Percentiles rank a stretch among this genome's conserved stretches.
phyloP scores from a whole-genome alignment of 2,329 filamentous ascomycete genomes.

The Periconia macrospinosa region DNA sequence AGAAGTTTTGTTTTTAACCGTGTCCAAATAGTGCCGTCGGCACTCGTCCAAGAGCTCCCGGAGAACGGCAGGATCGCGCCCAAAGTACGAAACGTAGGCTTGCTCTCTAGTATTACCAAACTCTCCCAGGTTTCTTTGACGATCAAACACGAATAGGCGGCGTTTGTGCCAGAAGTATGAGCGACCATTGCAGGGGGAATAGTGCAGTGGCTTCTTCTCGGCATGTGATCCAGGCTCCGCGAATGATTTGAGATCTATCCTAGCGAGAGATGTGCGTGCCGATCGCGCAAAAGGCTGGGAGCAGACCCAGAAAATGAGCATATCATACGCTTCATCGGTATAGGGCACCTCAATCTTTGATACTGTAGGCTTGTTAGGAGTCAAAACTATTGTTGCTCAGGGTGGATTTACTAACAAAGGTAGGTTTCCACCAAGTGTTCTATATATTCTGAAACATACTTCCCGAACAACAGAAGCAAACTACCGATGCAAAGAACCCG shows the following conservation, averaged over 20 bases:
- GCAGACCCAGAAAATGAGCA: constrained; percentile 13
- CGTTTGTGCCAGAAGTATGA: constrained; percentile 13
- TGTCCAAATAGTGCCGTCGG: constrained; percentile 11
- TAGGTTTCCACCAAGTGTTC: constrained; percentile 11
- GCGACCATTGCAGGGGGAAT: constrained; percentile 14
- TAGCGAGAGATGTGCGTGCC: constrained; percentile 10
- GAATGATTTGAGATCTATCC: constrained; percentile 12
- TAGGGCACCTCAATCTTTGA: constrained; percentile 14
- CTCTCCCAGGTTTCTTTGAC: constrained; percentile 8
- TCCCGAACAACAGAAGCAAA: constrained; percentile 14
- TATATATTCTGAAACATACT: constrained; percentile 11
- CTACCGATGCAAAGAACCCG: constrained; percentile 8
- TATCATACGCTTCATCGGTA: constrained; percentile 14
- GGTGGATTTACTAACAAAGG: constrained; percentile 10
- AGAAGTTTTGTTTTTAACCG: constrained; percentile 15
- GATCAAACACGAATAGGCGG: constrained; percentile 11
- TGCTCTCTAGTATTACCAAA: constrained; percentile 10
- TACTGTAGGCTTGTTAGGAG: constrained; percentile 8
- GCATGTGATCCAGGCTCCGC: neutral
- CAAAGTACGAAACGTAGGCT: constrained; percentile 13
- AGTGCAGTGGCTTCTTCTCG: constrained; percentile 15
- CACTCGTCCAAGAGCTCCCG: constrained; percentile 11
- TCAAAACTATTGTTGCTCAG: neutral
- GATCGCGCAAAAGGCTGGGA: constrained; percentile 10
- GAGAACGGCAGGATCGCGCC: constrained; percentile 12